Evolutionary conservation across 1,139 yeast species (phyloP).

Genomic region (Torulaspora globosa): DNA sequence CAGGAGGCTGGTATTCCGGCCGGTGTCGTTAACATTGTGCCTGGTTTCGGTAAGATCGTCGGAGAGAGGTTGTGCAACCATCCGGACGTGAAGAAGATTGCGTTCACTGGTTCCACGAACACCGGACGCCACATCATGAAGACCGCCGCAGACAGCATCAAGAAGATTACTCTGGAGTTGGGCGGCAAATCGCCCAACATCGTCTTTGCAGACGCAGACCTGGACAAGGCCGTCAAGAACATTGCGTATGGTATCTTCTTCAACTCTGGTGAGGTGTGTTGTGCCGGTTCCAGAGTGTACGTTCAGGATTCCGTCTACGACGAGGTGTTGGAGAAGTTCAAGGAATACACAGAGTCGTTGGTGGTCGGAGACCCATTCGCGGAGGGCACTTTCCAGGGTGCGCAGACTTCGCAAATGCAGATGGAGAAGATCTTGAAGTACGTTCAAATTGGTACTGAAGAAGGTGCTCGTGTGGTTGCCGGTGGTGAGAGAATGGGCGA

Average conservation of each 20-base stretch:
- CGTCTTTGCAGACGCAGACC: slow-evolving; percentile 55
- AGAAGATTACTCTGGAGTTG: slow-evolving; percentile 69
- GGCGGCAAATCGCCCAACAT: slow-evolving; percentile 68
- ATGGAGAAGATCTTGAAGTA: slow-evolving; percentile 55
- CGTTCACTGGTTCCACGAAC: slow-evolving; percentile 84
- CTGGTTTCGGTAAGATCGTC: slow-evolving; percentile 63
- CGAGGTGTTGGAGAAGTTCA: slow-evolving; percentile 47
- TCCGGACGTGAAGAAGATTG: slow-evolving; percentile 64
- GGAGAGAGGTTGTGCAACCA: slow-evolving; percentile 59
- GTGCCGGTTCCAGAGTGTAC: slow-evolving; percentile 66
- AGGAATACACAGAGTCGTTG: slow-evolving; percentile 63
- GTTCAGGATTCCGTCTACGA: slow-evolving; percentile 62
- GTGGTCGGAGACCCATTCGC: slow-evolving; percentile 75
- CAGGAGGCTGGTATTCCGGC: slow-evolving; percentile 74
- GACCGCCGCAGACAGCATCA: slow-evolving; percentile 61
- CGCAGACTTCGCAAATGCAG: slow-evolving; percentile 58
- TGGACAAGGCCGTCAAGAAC: slow-evolving; percentile 48
- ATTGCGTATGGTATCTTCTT: slow-evolving; percentile 50
- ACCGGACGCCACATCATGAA: slow-evolving; percentile 73
- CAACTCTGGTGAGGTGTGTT: slow-evolving; percentile 70
- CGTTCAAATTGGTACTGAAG: slow-evolving; percentile 53
- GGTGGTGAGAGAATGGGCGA: slow-evolving; percentile 58
- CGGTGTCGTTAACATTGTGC: slow-evolving; percentile 71
- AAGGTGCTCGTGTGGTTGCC: slow-evolving; percentile 57
- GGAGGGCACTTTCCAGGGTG: slow-evolving; percentile 57